Evolutionary conservation across 148 eudicot genomes (phyloP).

Genomic region (Vaccinium vitisidaea): DNA sequence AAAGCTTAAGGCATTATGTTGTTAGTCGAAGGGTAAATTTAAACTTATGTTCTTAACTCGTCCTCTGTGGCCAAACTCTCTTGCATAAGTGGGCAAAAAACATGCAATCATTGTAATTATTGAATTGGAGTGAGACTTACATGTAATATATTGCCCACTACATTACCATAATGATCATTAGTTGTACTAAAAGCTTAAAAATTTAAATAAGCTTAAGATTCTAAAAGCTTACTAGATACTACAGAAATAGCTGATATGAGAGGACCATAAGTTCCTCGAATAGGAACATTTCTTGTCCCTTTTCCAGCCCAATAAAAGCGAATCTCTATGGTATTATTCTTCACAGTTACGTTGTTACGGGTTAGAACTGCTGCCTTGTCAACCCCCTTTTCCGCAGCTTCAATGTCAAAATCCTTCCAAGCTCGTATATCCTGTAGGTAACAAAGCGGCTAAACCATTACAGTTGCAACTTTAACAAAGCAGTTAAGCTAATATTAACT

Average conservation of each 20-base stretch:
- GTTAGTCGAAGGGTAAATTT: too few relatives aligned
- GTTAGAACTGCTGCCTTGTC: conserved; percentile 25
- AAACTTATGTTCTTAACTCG: too few relatives aligned
- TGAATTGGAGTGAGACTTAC: too few relatives aligned
- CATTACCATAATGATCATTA: neutral
- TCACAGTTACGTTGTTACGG: conserved; percentile 28
- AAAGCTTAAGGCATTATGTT: too few relatives aligned
- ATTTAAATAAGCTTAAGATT: neutral
- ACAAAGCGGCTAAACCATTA: neutral
- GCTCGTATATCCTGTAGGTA: conserved; percentile 44
- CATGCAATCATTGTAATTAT: too few relatives aligned
- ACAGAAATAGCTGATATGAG: conserved; percentile 67
- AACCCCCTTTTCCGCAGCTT: conserved; percentile 40
- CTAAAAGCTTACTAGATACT: conserved; percentile 40
- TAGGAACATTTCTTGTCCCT: conserved; percentile 59
- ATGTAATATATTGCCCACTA: too few relatives aligned
- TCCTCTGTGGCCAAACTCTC: too few relatives aligned
- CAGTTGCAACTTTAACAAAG: neutral
- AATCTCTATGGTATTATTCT: conserved; percentile 42
- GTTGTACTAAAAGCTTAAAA: neutral
- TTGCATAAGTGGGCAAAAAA: too few relatives aligned
- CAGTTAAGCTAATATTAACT: neutral
- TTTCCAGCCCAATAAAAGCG: conserved; percentile 59
- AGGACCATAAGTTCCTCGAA: conserved; percentile 62
- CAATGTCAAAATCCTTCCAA: conserved; percentile 50